Percentiles rank a stretch among this genome's conserved stretches.
These are phyloP conservation scores for Lactifluus hygrophoroides DNA, from an alignment of 768 basidiomycete genomes.

Conservation along the genomic window DNA sequence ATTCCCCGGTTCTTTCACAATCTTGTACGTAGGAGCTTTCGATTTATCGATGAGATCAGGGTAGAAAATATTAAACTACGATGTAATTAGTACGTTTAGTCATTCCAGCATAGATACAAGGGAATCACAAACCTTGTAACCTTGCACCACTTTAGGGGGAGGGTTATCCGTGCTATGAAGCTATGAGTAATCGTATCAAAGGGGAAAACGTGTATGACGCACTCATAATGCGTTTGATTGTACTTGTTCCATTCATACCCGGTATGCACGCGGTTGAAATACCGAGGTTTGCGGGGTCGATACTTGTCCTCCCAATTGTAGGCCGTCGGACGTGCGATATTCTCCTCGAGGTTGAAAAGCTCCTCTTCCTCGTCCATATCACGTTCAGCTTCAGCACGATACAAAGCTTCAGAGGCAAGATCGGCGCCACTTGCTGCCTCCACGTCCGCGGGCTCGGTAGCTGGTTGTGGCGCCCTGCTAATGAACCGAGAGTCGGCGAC, in stretches of 20 bases:
- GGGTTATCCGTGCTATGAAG: conserved; percentile 84
- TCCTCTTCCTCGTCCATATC: conserved; percentile 96
- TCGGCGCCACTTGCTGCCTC: conserved; percentile 59
- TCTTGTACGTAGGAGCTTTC: conserved; percentile 94
- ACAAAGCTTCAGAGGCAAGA: conserved; percentile 82
- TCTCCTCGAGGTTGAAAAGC: conserved; percentile 88
- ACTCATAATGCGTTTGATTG: conserved; percentile 99
- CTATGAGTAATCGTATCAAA: conserved; percentile 20
- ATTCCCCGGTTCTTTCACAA: conserved; percentile 89
- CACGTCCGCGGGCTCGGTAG: conserved; percentile 47
- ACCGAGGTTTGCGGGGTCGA: conserved; percentile 91
- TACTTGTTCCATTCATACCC: conserved; percentile 99
- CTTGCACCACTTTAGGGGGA: conserved; percentile 98
- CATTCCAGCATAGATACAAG: conserved; percentile 1
- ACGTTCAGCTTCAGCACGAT: conserved; percentile 84
- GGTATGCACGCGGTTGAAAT: conserved; percentile 98
- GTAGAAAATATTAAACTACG: conserved; percentile 92
- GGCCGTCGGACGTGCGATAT: conserved; percentile 68
- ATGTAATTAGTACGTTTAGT: conserved; percentile 16
- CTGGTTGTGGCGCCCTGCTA: conserved; percentile 57
- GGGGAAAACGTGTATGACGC: conserved; percentile 29
- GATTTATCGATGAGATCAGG: conserved; percentile 98
- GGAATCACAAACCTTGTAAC: conserved; percentile 67
- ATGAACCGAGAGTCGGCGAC: conserved; percentile 87
- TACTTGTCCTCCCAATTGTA: conserved; percentile 99